Evolutionary conservation across 2,329 filamentous ascomycete genomes (phyloP).

Genomic region (Mycocentrospora acerina): DNA sequence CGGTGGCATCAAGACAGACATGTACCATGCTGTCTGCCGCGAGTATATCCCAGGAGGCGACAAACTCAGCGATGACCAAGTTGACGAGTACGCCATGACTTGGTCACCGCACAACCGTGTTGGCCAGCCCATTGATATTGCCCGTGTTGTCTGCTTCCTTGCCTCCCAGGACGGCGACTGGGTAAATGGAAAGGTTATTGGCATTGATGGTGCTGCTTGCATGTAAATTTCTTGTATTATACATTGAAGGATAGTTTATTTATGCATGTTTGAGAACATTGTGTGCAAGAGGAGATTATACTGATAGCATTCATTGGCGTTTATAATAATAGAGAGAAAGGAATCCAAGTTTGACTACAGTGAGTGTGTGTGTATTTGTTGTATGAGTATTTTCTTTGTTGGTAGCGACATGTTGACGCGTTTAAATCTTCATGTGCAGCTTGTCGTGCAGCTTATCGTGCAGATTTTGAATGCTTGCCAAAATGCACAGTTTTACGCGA

Average conservation of each 20-base stretch:
- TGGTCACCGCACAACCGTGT: constrained; percentile 67
- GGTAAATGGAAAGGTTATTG: constrained; percentile 58
- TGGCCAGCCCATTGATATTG: constrained; percentile 68
- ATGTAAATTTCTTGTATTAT: constrained; percentile 33
- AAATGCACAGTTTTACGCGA: no score
- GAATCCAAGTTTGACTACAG: background rate
- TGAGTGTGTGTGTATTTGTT: no score
- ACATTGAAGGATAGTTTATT: constrained; percentile 6
- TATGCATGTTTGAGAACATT: constrained; percentile 10
- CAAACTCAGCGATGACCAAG: constrained; percentile 58
- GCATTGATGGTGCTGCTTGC: constrained; percentile 48
- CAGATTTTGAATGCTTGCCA: no score
- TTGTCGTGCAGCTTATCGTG: no score
- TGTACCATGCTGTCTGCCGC: constrained; percentile 64
- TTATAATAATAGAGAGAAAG: constrained; percentile 12
- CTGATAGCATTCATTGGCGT: constrained; percentile 19
- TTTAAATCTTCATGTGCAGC: no score
- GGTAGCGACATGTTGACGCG: no score
- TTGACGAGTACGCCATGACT: constrained; percentile 63
- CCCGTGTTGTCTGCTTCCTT: constrained; percentile 64
- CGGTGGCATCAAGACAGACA: constrained; percentile 58
- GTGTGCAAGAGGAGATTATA: constrained; percentile 9
- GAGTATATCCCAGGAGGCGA: constrained; percentile 63
- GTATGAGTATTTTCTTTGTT: no score
- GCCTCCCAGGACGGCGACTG: constrained; percentile 59